Evolutionary conservation across 2,329 filamentous ascomycete species (phyloP).

Genomic region (Talaromyces sp.): DNA sequence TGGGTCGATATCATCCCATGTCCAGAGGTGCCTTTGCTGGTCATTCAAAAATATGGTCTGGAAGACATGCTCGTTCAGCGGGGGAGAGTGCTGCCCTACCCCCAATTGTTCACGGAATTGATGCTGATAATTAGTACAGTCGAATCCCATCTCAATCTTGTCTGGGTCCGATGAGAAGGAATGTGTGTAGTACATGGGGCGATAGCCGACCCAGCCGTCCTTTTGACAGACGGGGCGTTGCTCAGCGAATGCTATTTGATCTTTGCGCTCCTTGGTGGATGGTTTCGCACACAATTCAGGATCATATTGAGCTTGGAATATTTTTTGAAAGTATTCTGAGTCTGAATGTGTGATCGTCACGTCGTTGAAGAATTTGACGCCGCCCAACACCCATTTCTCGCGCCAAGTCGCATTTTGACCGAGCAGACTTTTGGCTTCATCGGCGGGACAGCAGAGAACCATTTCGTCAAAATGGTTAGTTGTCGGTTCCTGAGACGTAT

Average conservation of each 20-base stretch:
- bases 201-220: conserved; percentile 49
- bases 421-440: conserved; percentile 59
- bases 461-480: conserved; percentile 60
- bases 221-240: conserved; percentile 38
- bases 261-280: conserved; percentile 46
- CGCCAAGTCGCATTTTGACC: conserved; percentile 57
- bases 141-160: conserved; percentile 67
- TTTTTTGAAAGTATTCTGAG: conserved; percentile 58
- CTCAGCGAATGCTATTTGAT: conserved; percentile 52
- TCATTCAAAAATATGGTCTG: conserved; percentile 67
- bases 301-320: conserved; percentile 60
- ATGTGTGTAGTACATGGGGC: conserved; percentile 65
- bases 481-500: conserved; percentile 19
- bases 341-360: conserved; percentile 65
- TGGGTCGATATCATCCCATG: conserved; percentile 58
- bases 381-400: conserved; percentile 70
- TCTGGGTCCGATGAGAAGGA: conserved; percentile 56
- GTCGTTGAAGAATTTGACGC: conserved; percentile 66
- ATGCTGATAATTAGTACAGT: conserved; percentile 74
- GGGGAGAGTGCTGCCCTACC: conserved; percentile 30
- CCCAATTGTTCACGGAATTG: conserved; percentile 60
- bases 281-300: conserved; percentile 53
- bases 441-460: conserved; percentile 59
- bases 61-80: conserved; percentile 66
- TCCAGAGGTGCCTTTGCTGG: conserved; percentile 59